Conservation (phyloP, 768 basidiomycete species). For the Coprinopsis strossmayeri region DNA sequence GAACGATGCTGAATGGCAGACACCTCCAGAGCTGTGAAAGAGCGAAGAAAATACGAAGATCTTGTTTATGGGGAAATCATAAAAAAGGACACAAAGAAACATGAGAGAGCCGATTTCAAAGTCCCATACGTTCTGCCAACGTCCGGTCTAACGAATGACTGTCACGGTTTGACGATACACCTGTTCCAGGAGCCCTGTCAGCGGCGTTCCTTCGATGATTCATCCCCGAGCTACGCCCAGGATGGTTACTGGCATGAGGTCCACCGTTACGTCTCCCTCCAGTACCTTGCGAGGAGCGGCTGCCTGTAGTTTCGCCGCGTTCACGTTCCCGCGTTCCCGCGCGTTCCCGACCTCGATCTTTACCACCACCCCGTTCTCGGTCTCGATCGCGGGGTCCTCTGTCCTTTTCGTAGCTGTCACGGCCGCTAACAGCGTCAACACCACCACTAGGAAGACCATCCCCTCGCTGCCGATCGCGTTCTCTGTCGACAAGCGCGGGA, state of each 20-base stretch:
- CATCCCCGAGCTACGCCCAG: constrained; percentile 12
- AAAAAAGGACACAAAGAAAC: constrained; percentile 6
- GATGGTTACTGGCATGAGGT: background rate
- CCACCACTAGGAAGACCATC: background rate
- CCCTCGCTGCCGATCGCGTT: constrained; percentile 21
- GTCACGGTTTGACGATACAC: constrained; percentile 17
- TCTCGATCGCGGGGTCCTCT: constrained; percentile 20
- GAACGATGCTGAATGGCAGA: no score
- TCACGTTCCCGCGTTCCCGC: constrained; percentile 17
- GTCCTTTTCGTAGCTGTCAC: constrained; percentile 14
- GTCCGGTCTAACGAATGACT: constrained; percentile 58
- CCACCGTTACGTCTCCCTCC: constrained; percentile 11
- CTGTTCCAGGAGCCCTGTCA: background rate
- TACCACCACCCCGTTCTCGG: constrained; percentile 12
- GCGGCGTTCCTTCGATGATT: constrained; percentile 13
- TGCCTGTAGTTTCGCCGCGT: constrained; percentile 18
- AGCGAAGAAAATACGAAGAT: background rate
- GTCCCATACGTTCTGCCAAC: constrained; percentile 80
- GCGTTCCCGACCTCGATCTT: constrained; percentile 13
- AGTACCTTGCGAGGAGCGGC: background rate
- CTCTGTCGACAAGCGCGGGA: constrained; percentile 17
- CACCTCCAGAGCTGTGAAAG: no score
- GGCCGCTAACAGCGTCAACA: background rate
- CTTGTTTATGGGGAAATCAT: background rate
- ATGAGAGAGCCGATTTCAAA: constrained; percentile 27